Percentiles rank a stretch among this genome's conserved stretches.
Conservation (phyloP, 108 stramenopile species). For the Skeletonema menzelii region DNA sequence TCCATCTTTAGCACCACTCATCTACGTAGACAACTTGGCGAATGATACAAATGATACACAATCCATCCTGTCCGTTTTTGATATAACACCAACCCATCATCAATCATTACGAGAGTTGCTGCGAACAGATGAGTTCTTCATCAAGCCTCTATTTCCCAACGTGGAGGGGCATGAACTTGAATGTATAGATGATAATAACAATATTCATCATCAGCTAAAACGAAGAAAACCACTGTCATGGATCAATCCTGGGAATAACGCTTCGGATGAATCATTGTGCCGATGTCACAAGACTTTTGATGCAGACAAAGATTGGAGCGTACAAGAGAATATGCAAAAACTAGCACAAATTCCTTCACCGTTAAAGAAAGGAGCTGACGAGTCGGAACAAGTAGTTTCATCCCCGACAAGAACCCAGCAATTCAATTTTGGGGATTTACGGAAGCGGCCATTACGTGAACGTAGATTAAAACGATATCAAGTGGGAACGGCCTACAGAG, state of each 20-base stretch:
- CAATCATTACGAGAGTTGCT: conserved; percentile 24
- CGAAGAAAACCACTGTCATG: conserved; percentile 4
- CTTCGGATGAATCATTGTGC: conserved; percentile 10
- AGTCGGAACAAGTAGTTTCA: conserved; percentile 9
- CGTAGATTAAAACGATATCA: conserved; percentile 17
- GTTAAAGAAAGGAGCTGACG: neutral
- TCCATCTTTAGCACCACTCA: conserved; percentile 29
- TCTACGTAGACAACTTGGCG: conserved; percentile 11
- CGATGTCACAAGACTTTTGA: neutral
- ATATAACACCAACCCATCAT: conserved; percentile 26
- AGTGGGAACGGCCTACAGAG: conserved; percentile 21
- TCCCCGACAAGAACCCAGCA: neutral
- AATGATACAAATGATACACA: neutral
- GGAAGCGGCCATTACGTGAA: neutral
- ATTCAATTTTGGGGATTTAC: neutral
- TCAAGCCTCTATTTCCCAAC: conserved; percentile 21
- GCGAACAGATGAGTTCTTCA: conserved; percentile 25
- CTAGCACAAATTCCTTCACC: neutral
- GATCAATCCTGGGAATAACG: neutral
- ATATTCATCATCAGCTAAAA: neutral
- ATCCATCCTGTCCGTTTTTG: conserved; percentile 26
- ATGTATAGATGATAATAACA: neutral
- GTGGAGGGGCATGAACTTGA: conserved; percentile 17
- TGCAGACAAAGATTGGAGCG: conserved; percentile 5
- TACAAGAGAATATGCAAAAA: neutral